Conservation (phyloP, 2,329 filamentous ascomycete genomes). For the Stenocarpella maydis region DNA sequence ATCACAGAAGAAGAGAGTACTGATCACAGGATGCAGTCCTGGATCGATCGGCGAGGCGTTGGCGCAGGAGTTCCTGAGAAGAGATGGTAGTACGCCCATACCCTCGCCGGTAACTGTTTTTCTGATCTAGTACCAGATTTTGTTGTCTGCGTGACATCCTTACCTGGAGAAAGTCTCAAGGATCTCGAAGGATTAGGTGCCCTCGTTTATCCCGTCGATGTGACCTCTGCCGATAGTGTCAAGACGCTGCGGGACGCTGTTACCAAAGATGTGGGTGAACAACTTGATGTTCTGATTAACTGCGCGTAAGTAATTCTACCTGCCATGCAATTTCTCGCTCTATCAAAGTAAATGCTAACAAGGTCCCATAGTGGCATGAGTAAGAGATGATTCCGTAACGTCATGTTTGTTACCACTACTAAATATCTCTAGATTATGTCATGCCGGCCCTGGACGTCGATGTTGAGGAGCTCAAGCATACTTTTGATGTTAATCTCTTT, state of each 20-base stretch:
- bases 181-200: not conserved
- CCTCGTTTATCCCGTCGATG: not conserved
- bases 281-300: not conserved
- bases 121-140: not conserved
- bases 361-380: not conserved
- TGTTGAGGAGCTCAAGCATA: conserved; percentile 1
- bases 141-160: not conserved
- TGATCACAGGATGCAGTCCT: conserved; percentile 5
- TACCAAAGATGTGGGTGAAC: not conserved
- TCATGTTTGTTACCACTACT: not conserved
- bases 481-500: conserved; percentile 7
- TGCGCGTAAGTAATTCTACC: not conserved
- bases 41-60: not conserved
- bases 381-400: not conserved
- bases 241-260: not conserved
- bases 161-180: not conserved
- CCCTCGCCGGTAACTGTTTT: not conserved
- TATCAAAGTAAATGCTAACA: not conserved
- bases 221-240: not conserved
- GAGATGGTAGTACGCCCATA: not conserved
- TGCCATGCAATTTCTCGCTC: not conserved
- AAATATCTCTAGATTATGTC: not conserved
- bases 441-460: conserved; percentile 1
- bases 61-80: not conserved
- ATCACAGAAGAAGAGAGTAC: not conserved